These are phyloP conservation scores for Melampsora larici-populina DNA, from an alignment of 1,284 basidiomycete genomes.

Conservation along the genomic window DNA sequence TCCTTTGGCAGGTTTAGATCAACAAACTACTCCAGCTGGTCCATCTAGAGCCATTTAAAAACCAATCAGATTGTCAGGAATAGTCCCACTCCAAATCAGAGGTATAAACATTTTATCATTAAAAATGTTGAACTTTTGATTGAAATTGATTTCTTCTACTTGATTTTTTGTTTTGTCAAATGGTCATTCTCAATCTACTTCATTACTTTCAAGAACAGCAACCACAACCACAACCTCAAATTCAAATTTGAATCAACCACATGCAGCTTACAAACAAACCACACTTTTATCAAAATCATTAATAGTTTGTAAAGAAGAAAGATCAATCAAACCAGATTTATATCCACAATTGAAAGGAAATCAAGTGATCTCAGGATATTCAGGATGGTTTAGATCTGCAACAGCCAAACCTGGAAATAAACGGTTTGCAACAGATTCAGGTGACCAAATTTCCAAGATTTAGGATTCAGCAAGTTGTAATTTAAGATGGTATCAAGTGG, in stretches of 20 bases:
- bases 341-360: constrained; percentile 91
- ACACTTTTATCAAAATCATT: constrained; percentile 73
- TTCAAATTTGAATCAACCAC: constrained; percentile 15
- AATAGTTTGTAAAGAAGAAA: constrained; percentile 80
- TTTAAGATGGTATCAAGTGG: constrained; percentile 89
- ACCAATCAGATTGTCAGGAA: constrained; percentile 64
- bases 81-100: constrained; percentile 62
- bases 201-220: constrained; percentile 25
- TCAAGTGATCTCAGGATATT: constrained; percentile 93
- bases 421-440: constrained; percentile 98
- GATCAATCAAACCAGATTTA: constrained; percentile 87
- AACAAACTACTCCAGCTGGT: constrained; percentile 71
- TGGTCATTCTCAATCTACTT: constrained; percentile 1
- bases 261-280: constrained; percentile 54
- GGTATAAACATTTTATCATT: background rate
- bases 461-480: constrained; percentile 97
- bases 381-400: constrained; percentile 95
- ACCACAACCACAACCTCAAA: constrained; percentile 47
- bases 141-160: too few species aligned
- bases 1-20: constrained; percentile 73
- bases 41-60: constrained; percentile 65
- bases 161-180: constrained; percentile 7
- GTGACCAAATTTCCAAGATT: constrained; percentile 98
- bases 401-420: constrained; percentile 96
- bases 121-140: too few species aligned